phyloP scores from a whole-genome alignment of 139 green algal genomes.

The Chlamydomonas sp. region DNA sequence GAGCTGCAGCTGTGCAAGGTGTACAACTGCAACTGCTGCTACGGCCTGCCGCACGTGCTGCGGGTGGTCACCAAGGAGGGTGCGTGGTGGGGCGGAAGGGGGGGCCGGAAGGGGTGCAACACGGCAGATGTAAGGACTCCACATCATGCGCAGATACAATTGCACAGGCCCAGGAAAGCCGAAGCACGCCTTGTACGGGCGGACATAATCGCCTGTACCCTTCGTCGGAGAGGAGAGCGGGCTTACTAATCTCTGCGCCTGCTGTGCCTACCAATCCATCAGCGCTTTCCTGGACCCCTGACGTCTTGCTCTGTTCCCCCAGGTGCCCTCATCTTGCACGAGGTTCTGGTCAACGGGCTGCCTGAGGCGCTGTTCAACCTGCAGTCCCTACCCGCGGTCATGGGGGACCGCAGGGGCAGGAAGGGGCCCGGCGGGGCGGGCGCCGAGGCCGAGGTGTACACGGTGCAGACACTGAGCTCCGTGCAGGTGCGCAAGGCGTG shows the following conservation, averaged over 20 bases:
- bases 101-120: too few species aligned
- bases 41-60: conserved; percentile 66
- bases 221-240: background rate
- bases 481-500: conserved; percentile 47
- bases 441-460: conserved; percentile 27
- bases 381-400: conserved; percentile 32
- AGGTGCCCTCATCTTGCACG: conserved; percentile 48
- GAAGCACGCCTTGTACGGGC: too few species aligned
- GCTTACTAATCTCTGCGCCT: too few species aligned
- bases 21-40: conserved; percentile 27
- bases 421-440: too few species aligned
- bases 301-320: background rate
- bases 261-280: too few species aligned
- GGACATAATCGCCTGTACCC: too few species aligned
- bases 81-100: background rate
- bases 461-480: conserved; percentile 48
- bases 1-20: conserved; percentile 54
- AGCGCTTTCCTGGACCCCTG: too few species aligned
- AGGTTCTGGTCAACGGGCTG: conserved; percentile 48
- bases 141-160: background rate
- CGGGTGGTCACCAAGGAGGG: conserved; percentile 53
- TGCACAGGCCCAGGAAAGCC: background rate
- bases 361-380: conserved; percentile 56
- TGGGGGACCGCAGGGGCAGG: background rate
- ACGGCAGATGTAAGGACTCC: too few species aligned